Evolutionary conservation across 352 stramenopile genomes (phyloP), one percentile per base, ranked within the genome.

Genomic region (Pythium rhizo-oryzae): DNA sequence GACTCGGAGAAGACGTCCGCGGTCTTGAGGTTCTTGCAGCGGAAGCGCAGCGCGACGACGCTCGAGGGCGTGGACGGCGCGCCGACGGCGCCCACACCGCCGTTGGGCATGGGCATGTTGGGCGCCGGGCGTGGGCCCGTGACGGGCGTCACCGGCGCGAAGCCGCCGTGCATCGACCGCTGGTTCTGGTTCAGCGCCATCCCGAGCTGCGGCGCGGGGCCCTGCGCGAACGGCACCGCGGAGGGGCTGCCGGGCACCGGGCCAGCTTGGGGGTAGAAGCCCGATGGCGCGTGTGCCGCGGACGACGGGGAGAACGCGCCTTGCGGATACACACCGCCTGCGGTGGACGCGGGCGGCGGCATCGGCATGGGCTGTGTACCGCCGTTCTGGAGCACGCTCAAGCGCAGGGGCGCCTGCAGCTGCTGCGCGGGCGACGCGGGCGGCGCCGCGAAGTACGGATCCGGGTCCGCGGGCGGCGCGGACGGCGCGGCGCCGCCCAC

Each of bases 1-100:
- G 84, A 93, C 50, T 91, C 79, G 53, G 82, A 91, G 24, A 91
- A 62, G 23, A 91, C 68, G 33, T 93, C 84, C 18, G 81, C 76
- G 33, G 86, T 93, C 70, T 93, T 93, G 59, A 60, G 39, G 39
- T 46, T 81, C 37, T 84, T 85, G 75, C 82, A 90, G 7, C 81
- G 81, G 68, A 91, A 88, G 2, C 82, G 81, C 50, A 93, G 77
- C 62, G 90, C 81, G 52, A 91, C 73, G 52, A 88, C 69, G 59
- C 84, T 91, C n/a, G 81, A 82, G 15, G 82, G 80, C 3, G 70
- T 79, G 60, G 65, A 76, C 47, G 8, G 74, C 44, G 70, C 68
- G 62, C 54, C 21, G 28, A 65, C 43, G 2, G 37, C 65, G 65
- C n/a, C 60, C 39, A 58, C 35, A 15, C 41, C 62, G 12, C 35